Percentiles rank a stretch among this genome's conserved stretches.
Evolutionary conservation across 2,329 filamentous ascomycete species (phyloP).

Genomic region (Fusarium nematophilum): DNA sequence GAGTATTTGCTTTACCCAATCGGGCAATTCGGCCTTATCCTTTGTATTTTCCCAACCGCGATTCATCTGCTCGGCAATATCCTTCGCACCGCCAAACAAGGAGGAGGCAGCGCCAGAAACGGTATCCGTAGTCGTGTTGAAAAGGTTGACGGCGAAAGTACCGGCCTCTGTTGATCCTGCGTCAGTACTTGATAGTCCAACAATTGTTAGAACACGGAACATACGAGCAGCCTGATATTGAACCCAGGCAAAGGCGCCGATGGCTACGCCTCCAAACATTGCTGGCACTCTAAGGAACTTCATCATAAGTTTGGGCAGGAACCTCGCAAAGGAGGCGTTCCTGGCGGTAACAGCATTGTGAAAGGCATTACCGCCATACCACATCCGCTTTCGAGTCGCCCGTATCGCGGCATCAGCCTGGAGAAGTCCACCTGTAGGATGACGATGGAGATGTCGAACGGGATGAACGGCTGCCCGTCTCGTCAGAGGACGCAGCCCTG

Average conservation of each 20-base stretch:
- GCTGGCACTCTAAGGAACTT: slow-evolving; percentile 91
- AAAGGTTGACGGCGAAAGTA: slow-evolving; percentile 70
- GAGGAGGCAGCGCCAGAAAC: slow-evolving; percentile 75
- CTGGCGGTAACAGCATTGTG: slow-evolving; percentile 79
- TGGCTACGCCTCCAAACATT: slow-evolving; percentile 88
- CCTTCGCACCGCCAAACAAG: slow-evolving; percentile 77
- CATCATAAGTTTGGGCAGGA: slow-evolving; percentile 87
- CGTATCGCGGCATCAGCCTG: slow-evolving; percentile 72
- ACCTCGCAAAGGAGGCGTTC: slow-evolving; percentile 72
- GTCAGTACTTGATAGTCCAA: slow-evolving; percentile 38
- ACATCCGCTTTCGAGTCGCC: slow-evolving; percentile 72
- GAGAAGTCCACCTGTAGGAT: slow-evolving; percentile 76
- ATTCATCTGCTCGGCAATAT: slow-evolving; percentile 81
- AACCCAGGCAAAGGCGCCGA: slow-evolving; percentile 89
- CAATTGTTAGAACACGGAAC: slow-evolving; percentile 48
- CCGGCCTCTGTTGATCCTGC: slow-evolving; percentile 55
- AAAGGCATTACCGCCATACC: slow-evolving; percentile 84
- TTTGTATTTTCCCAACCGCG: slow-evolving; percentile 87
- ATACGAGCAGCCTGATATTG: slow-evolving; percentile 94
- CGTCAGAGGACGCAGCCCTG: slow-evolving; percentile 75
- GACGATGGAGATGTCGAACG: slow-evolving; percentile 73
- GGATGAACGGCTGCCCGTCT: slow-evolving; percentile 68
- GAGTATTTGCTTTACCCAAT: slow-evolving; percentile 84
- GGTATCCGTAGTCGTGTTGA: slow-evolving; percentile 78
- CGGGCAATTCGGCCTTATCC: slow-evolving; percentile 74